A percentile compares a stretch with the other conserved stretches of the same genome.
Conservation (phyloP, 2,329 filamentous ascomycete species). For the Pseudofabraea citricarpa region DNA sequence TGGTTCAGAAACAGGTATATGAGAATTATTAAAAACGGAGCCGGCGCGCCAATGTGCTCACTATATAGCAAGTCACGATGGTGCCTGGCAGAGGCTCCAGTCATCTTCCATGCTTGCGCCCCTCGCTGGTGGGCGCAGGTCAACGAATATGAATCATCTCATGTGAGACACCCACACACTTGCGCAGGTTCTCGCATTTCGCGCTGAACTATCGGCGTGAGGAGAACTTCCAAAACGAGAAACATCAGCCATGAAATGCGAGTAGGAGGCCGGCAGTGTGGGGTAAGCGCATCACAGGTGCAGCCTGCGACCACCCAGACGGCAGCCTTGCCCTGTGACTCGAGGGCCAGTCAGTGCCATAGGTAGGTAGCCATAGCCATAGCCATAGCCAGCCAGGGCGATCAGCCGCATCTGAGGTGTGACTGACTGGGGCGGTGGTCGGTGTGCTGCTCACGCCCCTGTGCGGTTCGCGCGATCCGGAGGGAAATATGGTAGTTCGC, state of each 20-base stretch:
- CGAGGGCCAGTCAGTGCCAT: neutral
- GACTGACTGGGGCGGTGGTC: neutral
- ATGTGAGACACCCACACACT: neutral
- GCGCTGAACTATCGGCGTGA: too few relatives aligned
- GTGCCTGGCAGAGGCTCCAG: constrained; percentile 1
- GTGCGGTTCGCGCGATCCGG: too few relatives aligned
- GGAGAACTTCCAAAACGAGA: too few relatives aligned
- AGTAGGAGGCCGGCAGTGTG: neutral
- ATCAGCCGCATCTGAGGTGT: neutral
- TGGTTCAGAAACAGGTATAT: neutral
- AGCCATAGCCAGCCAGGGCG: neutral
- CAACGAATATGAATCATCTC: neutral
- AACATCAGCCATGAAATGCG: neutral
- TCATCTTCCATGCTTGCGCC: neutral
- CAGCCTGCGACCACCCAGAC: too few relatives aligned
- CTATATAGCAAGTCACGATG: neutral
- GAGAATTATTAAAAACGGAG: too few relatives aligned
- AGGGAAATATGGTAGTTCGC: too few relatives aligned
- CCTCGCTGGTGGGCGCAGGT: neutral
- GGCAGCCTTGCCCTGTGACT: neutral
- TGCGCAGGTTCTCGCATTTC: too few relatives aligned
- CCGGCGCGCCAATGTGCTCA: neutral
- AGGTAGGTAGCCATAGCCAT: neutral
- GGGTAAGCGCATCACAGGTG: too few relatives aligned
- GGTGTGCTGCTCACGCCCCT: too few relatives aligned